These are phyloP conservation scores for Davidsoniella australis DNA, from an alignment of 2,329 filamentous ascomycete species.

Conservation along the genomic window DNA sequence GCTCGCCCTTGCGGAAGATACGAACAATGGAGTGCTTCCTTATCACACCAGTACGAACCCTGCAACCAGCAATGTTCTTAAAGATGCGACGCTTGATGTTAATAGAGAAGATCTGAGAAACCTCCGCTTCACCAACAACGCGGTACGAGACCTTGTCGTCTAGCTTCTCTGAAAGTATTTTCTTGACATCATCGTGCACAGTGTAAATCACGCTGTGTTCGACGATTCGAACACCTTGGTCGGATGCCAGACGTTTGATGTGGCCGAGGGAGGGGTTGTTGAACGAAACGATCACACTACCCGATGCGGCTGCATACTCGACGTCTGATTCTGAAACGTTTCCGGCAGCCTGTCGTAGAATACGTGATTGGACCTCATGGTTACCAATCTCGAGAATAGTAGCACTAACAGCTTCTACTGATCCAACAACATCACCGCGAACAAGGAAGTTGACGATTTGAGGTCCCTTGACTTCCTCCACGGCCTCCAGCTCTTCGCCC, in stretches of 20 bases:
- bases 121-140: constrained; percentile 75
- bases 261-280: constrained; percentile 53
- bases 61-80: constrained; percentile 71
- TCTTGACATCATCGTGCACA: constrained; percentile 55
- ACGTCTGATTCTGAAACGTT: constrained; percentile 72
- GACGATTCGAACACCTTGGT: constrained; percentile 57
- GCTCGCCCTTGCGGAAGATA: constrained; percentile 52
- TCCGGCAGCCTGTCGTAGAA: constrained; percentile 66
- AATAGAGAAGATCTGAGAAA: constrained; percentile 70
- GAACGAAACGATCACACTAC: constrained; percentile 70
- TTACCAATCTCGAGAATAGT: constrained; percentile 65
- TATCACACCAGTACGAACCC: constrained; percentile 65
- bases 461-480: constrained; percentile 23
- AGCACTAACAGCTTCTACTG: constrained; percentile 74
- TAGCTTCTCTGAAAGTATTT: constrained; percentile 51
- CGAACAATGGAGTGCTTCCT: constrained; percentile 46
- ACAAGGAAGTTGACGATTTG: constrained; percentile 62
- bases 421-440: constrained; percentile 86
- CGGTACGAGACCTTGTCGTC: constrained; percentile 47
- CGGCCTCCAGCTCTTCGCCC: constrained; percentile 22
- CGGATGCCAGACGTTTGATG: constrained; percentile 52
- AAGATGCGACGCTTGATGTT: constrained; percentile 54
- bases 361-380: constrained; percentile 60
- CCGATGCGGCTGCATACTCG: constrained; percentile 65
- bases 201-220: constrained; percentile 80